A percentile compares a stretch with the other conserved stretches of the same genome.
Evolutionary conservation across 2,329 filamentous ascomycete genomes (phyloP).

Genomic region (Penicillium italicum): DNA sequence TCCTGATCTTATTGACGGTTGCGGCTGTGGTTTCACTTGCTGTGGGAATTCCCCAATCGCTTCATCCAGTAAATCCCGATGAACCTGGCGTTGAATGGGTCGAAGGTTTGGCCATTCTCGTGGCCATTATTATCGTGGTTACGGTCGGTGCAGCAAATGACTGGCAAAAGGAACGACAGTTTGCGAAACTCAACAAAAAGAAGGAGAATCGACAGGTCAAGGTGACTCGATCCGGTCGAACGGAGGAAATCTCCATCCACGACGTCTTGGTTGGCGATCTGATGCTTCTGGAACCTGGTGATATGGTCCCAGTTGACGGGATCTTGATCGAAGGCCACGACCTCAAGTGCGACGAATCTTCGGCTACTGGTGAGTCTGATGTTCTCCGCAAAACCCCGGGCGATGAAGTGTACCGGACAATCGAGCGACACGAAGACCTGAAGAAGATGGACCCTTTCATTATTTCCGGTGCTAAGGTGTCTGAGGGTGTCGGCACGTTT

Average conservation of each 20-base stretch:
- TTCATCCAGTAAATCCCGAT: constrained; percentile 51
- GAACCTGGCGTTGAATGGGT: constrained; percentile 69
- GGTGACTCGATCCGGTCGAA: constrained; percentile 69
- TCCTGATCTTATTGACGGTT: constrained; percentile 67
- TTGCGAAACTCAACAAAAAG: constrained; percentile 74
- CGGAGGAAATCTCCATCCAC: constrained; percentile 65
- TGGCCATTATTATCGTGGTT: constrained; percentile 72
- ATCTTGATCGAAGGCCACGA: constrained; percentile 65
- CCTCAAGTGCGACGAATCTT: constrained; percentile 69
- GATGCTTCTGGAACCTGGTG: constrained; percentile 68
- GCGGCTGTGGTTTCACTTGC: constrained; percentile 71
- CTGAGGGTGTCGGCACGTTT: constrained; percentile 71
- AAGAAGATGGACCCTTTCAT: constrained; percentile 75
- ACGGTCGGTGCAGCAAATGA: constrained; percentile 75
- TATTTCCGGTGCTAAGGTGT: constrained; percentile 72
- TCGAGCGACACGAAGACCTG: constrained; percentile 57
- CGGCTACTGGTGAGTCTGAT: constrained; percentile 72
- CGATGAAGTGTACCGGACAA: constrained; percentile 61
- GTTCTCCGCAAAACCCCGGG: constrained; percentile 64
- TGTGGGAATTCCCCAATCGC: constrained; percentile 70
- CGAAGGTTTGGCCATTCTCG: constrained; percentile 74
- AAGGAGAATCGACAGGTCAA: constrained; percentile 74
- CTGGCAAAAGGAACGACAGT: constrained; percentile 77
- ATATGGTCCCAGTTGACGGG: constrained; percentile 69
- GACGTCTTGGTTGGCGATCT: constrained; percentile 72